phyloP scores from a whole-genome alignment of 768 basidiomycete genomes.

The Mycena rebaudengoi region DNA sequence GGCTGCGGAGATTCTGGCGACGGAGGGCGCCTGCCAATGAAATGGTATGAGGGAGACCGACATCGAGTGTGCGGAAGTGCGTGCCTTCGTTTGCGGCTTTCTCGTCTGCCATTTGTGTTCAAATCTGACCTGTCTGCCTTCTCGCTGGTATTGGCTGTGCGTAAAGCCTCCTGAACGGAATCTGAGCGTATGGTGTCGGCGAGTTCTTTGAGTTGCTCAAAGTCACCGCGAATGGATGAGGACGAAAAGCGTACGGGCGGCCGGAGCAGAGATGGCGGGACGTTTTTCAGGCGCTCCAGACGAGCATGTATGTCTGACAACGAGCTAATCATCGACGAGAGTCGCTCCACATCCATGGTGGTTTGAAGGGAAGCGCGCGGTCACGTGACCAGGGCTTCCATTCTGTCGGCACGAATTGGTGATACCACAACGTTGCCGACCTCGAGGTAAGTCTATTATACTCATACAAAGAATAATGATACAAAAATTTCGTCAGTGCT shows the following conservation, averaged over 20 bases:
- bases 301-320: conserved; percentile 20
- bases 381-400: neutral
- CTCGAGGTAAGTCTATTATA: too few species aligned
- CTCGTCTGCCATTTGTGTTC: conserved; percentile 52
- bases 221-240: conserved; percentile 46
- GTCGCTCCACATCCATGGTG: conserved; percentile 4
- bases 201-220: conserved; percentile 57
- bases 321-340: conserved; percentile 15
- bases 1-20: conserved; percentile 67
- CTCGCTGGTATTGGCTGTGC: conserved; percentile 63
- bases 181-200: conserved; percentile 57
- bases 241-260: conserved; percentile 29
- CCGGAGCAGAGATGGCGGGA: conserved; percentile 17
- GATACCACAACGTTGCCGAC: neutral
- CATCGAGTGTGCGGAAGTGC: conserved; percentile 19
- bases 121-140: conserved; percentile 59
- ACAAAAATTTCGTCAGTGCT: neutral
- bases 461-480: neutral
- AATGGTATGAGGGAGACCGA: conserved; percentile 6
- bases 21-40: conserved; percentile 56
- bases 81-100: conserved; percentile 66
- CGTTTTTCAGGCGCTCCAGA: conserved; percentile 22
- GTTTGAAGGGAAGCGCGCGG: neutral
- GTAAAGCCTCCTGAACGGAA: conserved; percentile 66
- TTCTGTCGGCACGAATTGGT: neutral